These are phyloP conservation scores for Anthostomella pinea DNA, from an alignment of 2,329 filamentous ascomycete species.

Conservation along the genomic window DNA sequence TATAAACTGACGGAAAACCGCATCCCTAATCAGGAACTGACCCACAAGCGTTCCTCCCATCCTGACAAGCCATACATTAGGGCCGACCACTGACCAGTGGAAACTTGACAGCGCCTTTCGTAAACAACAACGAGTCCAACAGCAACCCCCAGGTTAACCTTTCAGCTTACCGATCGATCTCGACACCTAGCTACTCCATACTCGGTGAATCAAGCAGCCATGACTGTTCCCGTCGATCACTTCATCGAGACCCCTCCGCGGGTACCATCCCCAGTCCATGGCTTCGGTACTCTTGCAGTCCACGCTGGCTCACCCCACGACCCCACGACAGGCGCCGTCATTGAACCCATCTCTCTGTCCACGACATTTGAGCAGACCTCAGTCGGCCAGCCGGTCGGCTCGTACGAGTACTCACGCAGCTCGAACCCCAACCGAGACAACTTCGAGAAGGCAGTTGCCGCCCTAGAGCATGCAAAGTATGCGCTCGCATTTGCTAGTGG, in stretches of 20 bases:
- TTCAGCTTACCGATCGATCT: no score
- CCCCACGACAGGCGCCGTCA: slow-evolving; percentile 88
- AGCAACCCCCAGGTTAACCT: no score
- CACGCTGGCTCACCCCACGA: slow-evolving; percentile 92
- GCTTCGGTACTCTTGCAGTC: slow-evolving; percentile 91
- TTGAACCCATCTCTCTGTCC: slow-evolving; percentile 91
- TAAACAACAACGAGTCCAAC: no score
- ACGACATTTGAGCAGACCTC: slow-evolving; percentile 93
- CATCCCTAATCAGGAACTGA: no score
- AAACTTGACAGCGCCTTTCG: no score
- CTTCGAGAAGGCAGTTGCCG: slow-evolving; percentile 88
- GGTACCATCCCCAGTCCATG: slow-evolving; percentile 69
- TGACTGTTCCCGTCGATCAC: slow-evolving; percentile 27
- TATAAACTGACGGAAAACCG: no score
- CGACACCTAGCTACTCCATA: neutral
- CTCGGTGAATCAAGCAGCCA: slow-evolving; percentile 5
- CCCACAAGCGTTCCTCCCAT: no score
- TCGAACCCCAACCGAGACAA: slow-evolving; percentile 94
- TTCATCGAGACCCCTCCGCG: slow-evolving; percentile 71
- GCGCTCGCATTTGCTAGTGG: slow-evolving; percentile 94
- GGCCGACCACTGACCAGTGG: no score
- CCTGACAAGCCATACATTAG: no score
- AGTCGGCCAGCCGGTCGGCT: slow-evolving; percentile 82
- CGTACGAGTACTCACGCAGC: slow-evolving; percentile 90
- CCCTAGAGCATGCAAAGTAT: slow-evolving; percentile 87